Conservation (phyloP, 176 grass and related monocot species). For the Cenchrus fungigraminus region DNA sequence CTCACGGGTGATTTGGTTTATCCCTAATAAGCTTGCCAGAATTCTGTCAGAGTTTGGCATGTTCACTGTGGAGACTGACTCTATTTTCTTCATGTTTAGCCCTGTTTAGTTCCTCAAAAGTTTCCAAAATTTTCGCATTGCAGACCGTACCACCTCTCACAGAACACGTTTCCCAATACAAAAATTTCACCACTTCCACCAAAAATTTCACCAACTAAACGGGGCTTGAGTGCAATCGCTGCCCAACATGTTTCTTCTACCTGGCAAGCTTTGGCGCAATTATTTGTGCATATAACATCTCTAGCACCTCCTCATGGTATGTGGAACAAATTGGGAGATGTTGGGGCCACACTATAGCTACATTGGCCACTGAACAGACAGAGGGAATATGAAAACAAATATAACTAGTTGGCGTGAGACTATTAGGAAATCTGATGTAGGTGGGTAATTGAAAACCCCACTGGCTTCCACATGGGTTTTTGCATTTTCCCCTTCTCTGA, state of each 20-base stretch:
- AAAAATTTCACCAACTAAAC: no score
- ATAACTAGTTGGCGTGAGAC: not conserved
- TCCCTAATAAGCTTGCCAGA: not conserved
- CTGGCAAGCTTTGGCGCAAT: no score
- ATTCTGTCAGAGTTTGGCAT: not conserved
- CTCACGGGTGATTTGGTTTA: not conserved
- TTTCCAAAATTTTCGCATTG: no score
- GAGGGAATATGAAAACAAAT: not conserved
- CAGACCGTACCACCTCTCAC: no score
- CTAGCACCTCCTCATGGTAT: not conserved
- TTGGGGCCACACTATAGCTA: not conserved
- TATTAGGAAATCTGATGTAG: not conserved
- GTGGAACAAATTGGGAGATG: not conserved
- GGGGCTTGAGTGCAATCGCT: not conserved
- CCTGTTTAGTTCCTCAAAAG: no score
- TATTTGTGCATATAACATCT: not conserved
- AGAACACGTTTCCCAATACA: no score
- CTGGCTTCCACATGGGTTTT: not conserved
- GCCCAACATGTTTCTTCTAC: not conserved
- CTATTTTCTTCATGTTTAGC: not conserved
- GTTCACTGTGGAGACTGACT: not conserved
- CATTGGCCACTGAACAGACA: not conserved
- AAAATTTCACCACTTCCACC: no score
- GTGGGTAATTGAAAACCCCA: not conserved
- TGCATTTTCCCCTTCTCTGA: not conserved